A percentile compares a stretch with the other conserved stretches of the same genome.
phyloP scores from a whole-genome alignment of 257 asterid genomes.

The Rhazya stricta region DNA sequence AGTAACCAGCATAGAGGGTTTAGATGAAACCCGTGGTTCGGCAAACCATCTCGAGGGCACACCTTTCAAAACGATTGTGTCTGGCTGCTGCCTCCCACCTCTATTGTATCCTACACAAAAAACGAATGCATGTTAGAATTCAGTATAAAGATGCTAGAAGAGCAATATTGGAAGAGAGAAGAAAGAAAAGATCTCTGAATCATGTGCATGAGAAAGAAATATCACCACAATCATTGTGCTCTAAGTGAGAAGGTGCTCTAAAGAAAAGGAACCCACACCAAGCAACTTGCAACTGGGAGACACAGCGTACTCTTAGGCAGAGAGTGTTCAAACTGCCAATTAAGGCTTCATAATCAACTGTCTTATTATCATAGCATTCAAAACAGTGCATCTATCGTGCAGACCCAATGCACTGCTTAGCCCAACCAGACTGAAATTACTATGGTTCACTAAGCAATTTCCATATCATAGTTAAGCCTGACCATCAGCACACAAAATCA shows the following conservation, averaged over 20 bases:
- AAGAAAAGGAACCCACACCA: background rate
- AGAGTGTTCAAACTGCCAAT: background rate
- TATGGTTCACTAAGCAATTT: background rate
- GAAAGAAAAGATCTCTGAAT: background rate
- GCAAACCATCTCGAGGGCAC: slow-evolving; percentile 99
- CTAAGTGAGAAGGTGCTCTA: background rate
- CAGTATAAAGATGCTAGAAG: background rate
- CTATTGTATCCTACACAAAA: slow-evolving; percentile 52
- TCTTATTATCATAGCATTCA: background rate
- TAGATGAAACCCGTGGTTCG: slow-evolving; percentile 90
- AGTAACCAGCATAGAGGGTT: slow-evolving; percentile 94
- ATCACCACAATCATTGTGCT: background rate
- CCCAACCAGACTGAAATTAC: background rate
- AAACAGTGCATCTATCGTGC: background rate
- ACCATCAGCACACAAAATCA: background rate
- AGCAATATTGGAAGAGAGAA: background rate
- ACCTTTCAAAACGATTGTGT: slow-evolving; percentile 77
- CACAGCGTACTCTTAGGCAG: background rate
- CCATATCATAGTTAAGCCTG: background rate
- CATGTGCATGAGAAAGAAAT: background rate
- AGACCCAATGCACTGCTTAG: background rate
- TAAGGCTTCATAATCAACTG: background rate
- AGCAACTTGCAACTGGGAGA: background rate
- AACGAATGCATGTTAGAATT: background rate
- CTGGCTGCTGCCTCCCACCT: slow-evolving; percentile 64